Evolutionary conservation across 179 eudicot genomes (phyloP), one percentile per base, ranked within the genome.

Genomic region (Nepenthes alata): DNA sequence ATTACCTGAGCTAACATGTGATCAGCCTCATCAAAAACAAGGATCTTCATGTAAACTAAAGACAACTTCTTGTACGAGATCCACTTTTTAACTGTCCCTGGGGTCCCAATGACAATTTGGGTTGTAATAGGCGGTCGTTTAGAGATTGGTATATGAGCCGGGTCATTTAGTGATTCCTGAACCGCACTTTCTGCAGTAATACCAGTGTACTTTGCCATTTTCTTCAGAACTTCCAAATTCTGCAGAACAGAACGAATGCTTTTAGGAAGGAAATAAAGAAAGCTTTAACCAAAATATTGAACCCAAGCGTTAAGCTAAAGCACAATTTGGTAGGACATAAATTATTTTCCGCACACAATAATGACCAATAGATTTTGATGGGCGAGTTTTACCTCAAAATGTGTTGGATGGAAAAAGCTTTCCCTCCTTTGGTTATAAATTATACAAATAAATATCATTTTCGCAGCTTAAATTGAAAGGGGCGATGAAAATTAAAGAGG

Each of bases 1-100:
- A n/a, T 58, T 78, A 84, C 98, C 98, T 81, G 85, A 36, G 80
- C 98, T 69, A 91, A 66, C 96, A 91, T 89, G 70, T 89, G 96
- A 75, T 91, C 98, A 63, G 98, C 98, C 74, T 91, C 66, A 2
- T 55, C 58, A 55, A 16, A 55, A 35, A 55, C 58, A 55, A 74
- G 77, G 77, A 91, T 84, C 85, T 84, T 89, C 89, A 91, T 78
- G 61, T 11, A 48, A 47, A 60, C 67, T 71, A 77, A 55, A 71
- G 84, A 77, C 67, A 91, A 63, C 60, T 88, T 91, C 75, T 37
- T 81, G 35, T 14, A 39, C 41, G 57, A 53, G 25, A 62, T 62
- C 50, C 47, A 53, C 37, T 11, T 51, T 15, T 51, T 52, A 35
- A 87, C 69, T 1, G 98, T 91, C 41, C 96, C 98, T 62, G 98